phyloP scores from a whole-genome alignment of 805 yeast genomes.

The Spathaspora sp. region DNA sequence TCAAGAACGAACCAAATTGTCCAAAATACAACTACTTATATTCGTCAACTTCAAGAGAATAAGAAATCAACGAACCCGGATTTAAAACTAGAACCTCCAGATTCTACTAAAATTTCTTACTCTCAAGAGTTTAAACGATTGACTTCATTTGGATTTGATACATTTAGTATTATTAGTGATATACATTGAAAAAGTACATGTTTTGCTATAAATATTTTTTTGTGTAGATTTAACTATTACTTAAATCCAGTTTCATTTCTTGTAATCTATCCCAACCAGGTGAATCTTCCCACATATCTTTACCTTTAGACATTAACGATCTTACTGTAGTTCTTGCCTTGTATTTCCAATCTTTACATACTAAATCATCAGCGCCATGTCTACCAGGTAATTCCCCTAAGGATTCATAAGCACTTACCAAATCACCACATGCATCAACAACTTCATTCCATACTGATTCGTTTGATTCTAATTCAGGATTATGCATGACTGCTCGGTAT shows the following conservation, averaged over 20 bases:
- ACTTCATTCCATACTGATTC: constrained; percentile 73
- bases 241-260: constrained; percentile 46
- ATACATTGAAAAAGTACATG: constrained; percentile 1
- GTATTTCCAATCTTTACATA: constrained; percentile 89
- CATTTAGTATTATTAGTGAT: constrained; percentile 19
- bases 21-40: neutral
- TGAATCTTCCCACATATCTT: constrained; percentile 72
- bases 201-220: neutral
- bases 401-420: constrained; percentile 82
- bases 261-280: constrained; percentile 70
- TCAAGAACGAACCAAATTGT: neutral
- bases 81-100: neutral
- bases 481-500: constrained; percentile 63
- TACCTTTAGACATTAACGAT: constrained; percentile 76
- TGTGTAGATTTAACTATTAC: neutral
- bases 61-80: neutral
- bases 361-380: constrained; percentile 75
- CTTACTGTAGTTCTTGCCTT: constrained; percentile 72
- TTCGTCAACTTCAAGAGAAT: neutral
- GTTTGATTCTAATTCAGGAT: constrained; percentile 59
- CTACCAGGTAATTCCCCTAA: constrained; percentile 83
- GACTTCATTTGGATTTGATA: constrained; percentile 21
- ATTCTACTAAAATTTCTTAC: neutral
- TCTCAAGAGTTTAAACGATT: constrained; percentile 10
- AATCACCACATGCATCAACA: constrained; percentile 71